Evolutionary conservation across 1,139 yeast genomes (phyloP), one percentile per base, ranked within the genome.

Genomic region (Taphrina wiesneri): DNA sequence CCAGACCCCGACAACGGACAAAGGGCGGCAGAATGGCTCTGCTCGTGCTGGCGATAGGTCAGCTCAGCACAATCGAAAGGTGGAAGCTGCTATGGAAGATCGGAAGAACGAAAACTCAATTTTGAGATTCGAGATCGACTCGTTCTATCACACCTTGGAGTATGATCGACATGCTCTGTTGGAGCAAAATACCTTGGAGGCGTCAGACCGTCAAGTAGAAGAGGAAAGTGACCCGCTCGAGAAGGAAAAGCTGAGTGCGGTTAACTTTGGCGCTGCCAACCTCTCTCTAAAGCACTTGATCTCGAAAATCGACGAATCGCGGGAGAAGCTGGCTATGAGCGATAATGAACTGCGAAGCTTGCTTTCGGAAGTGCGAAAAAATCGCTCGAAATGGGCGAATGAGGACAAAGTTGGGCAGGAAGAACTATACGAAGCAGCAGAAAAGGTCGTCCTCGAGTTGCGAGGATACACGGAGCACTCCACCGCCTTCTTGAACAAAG

Each of bases 371-470:
- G 98, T 93, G 13, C 83, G 97, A 60, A 93, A 92, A 72, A 92
- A 92, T 74, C 81, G 98, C 70, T 96, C 98, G 0, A 93, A 95
- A 76, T 95, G 99, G 99, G 96, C 87, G 28, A 90, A 90, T 69
- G 97, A 93, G 74, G 97, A 92, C 68, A 82, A 90, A 69, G 86
- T 93, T 49, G 99, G 99, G 2, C 99, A 95, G 76, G 99, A 95
- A 75, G 99, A 95, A 75, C 81, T 95, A 19, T 95, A 93, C 73
- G 99, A 95, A 72, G 97, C 97, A 0, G 93, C 97, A 72, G 99
- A 95, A 73, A 92, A 90, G 74, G 99, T 93, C 0, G 93, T 92
- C 0, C 78, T 86, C 69, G 99, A 95, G 73, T 79, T 95, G 51
- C 82, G 99, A 73, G 90, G 95, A 11, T 90, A 88, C 71, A 93